Conservation (phyloP, 345 rosid genomes). For the Lenwebbia sp. region DNA sequence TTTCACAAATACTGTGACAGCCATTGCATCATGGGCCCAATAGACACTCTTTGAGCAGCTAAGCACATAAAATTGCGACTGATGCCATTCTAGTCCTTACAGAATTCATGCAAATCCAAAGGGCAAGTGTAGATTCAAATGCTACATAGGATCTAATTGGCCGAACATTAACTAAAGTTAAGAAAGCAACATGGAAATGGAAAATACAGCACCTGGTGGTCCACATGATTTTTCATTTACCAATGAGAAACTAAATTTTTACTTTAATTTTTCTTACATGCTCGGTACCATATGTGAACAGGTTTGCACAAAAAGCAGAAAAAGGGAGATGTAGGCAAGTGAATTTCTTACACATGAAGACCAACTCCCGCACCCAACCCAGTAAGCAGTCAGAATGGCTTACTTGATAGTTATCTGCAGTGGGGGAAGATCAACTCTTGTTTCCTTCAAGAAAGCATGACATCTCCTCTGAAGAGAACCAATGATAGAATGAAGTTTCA, state of each 20-base stretch:
- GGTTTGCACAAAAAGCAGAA: not conserved
- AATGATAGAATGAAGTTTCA: conserved; percentile 32
- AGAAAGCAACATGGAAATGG: not conserved
- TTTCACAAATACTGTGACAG: not conserved
- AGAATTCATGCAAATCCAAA: not conserved
- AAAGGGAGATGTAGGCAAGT: not conserved
- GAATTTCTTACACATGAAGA: not conserved
- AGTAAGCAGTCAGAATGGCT: conserved; percentile 5
- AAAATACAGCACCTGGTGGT: not conserved
- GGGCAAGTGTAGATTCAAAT: not conserved
- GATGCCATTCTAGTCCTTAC: not conserved
- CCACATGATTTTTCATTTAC: not conserved
- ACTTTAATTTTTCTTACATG: not conserved
- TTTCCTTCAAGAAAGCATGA: conserved; percentile 11
- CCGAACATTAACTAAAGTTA: not conserved
- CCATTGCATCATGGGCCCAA: not conserved
- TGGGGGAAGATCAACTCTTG: conserved; percentile 21
- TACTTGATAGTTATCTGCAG: conserved; percentile 50
- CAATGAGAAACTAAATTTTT: not conserved
- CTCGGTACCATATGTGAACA: not conserved
- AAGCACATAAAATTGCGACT: not conserved
- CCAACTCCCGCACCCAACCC: not conserved
- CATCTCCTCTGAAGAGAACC: conserved; percentile 37
- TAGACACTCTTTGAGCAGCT: not conserved
- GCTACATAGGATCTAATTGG: not conserved